Evolutionary conservation across 768 basidiomycete species (phyloP).

Genomic region (Amanita jacksonii): DNA sequence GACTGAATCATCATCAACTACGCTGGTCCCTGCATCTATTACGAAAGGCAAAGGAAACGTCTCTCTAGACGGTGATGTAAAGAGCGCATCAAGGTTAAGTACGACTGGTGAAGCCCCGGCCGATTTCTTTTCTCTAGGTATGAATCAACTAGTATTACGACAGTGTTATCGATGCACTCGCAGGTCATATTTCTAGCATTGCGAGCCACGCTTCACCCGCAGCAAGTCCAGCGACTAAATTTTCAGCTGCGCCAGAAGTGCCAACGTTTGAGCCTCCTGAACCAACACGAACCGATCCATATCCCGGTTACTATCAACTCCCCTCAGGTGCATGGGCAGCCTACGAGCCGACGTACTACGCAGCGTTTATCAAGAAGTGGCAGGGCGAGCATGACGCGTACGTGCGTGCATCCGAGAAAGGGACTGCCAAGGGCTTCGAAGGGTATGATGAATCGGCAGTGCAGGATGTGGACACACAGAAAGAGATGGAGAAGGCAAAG

Average conservation of each 20-base stretch:
- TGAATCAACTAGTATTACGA: not conserved
- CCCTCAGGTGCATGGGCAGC: slow-evolving; percentile 76
- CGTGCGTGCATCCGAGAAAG: slow-evolving; percentile 66
- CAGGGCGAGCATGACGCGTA: slow-evolving; percentile 60
- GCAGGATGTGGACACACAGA: slow-evolving; percentile 55
- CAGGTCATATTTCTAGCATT: slow-evolving; percentile 11
- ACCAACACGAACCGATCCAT: slow-evolving; percentile 64
- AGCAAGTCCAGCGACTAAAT: slow-evolving; percentile 20
- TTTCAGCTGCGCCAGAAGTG: slow-evolving; percentile 62
- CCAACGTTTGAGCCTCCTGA: slow-evolving; percentile 64
- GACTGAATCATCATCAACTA: slow-evolving; percentile 23
- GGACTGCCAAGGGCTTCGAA: slow-evolving; percentile 60
- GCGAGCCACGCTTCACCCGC: slow-evolving; percentile 13
- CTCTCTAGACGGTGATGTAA: slow-evolving; percentile 34
- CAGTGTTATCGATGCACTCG: not conserved
- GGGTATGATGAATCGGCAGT: slow-evolving; percentile 42
- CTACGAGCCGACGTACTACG: slow-evolving; percentile 63
- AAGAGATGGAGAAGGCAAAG: slow-evolving; percentile 74
- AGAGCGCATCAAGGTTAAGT: slow-evolving; percentile 10
- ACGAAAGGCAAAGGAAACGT: slow-evolving; percentile 51
- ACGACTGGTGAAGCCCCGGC: slow-evolving; percentile 25
- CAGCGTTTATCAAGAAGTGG: slow-evolving; percentile 63
- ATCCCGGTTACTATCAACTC: slow-evolving; percentile 81
- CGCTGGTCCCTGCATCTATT: slow-evolving; percentile 52
- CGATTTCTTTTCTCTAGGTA: slow-evolving; percentile 67